phyloP scores from a whole-genome alignment of 805 yeast species.

The Candida coquimbonensis region DNA sequence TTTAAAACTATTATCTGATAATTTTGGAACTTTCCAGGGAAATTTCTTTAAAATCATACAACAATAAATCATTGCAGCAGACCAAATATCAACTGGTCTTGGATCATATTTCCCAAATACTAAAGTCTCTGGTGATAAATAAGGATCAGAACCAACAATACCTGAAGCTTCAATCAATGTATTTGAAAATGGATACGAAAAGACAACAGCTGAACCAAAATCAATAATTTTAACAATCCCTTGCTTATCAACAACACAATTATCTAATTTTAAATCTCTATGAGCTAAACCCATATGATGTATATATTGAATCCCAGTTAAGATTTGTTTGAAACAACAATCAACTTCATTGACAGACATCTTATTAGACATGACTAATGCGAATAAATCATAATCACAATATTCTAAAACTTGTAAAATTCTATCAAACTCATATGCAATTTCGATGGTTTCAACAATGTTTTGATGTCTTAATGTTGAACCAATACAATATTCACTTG shows the following conservation, averaged over 20 bases:
- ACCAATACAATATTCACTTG: slow-evolving; percentile 92
- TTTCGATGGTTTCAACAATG: slow-evolving; percentile 85
- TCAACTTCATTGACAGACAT: slow-evolving; percentile 74
- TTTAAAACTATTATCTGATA: slow-evolving; percentile 75
- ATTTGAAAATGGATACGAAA: slow-evolving; percentile 76
- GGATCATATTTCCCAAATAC: slow-evolving; percentile 82
- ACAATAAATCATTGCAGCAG: slow-evolving; percentile 82
- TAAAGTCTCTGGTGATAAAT: slow-evolving; percentile 87
- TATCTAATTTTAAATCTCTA: slow-evolving; percentile 85
- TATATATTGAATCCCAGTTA: slow-evolving; percentile 73
- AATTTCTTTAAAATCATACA: slow-evolving; percentile 89
- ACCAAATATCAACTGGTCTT: slow-evolving; percentile 92
- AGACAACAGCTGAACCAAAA: slow-evolving; percentile 90
- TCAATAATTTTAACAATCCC: slow-evolving; percentile 89
- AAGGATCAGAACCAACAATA: slow-evolving; percentile 84
- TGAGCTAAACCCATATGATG: slow-evolving; percentile 86
- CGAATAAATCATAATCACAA: slow-evolving; percentile 88
- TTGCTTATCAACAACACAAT: slow-evolving; percentile 75
- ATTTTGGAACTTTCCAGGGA: slow-evolving; percentile 91
- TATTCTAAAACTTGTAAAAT: slow-evolving; percentile 92
- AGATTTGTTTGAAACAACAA: slow-evolving; percentile 84
- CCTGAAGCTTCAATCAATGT: slow-evolving; percentile 72
- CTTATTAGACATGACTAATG: slow-evolving; percentile 88
- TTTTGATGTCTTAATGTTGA: slow-evolving; percentile 85
- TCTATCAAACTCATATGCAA: slow-evolving; percentile 80